A percentile compares a stretch with the other conserved stretches of the same genome.
phyloP scores from a whole-genome alignment of 2,329 filamentous ascomycete species.

The Drechslera avenae region DNA sequence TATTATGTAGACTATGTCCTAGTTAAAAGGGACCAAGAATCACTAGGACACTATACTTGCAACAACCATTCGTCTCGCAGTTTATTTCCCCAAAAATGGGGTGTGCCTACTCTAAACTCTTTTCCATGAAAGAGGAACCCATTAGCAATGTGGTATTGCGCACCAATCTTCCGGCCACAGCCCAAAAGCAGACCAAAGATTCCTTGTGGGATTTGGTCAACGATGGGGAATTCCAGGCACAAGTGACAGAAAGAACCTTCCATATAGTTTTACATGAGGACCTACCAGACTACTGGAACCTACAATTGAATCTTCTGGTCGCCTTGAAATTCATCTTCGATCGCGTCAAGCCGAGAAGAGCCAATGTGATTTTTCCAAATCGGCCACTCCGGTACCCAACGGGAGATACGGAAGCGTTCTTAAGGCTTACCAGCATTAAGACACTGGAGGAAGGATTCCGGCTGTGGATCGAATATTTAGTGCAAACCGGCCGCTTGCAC shows the following conservation, averaged over 20 bases:
- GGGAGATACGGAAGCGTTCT: neutral
- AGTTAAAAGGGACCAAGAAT: neutral
- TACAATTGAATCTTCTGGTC: conserved; percentile 7
- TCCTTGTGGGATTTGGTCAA: neutral
- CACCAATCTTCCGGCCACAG: neutral
- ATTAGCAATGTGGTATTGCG: neutral
- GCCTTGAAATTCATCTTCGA: conserved; percentile 8
- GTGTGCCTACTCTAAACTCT: neutral
- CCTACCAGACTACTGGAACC: neutral
- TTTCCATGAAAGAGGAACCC: neutral
- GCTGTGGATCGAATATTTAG: conserved; percentile 4
- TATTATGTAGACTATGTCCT: neutral
- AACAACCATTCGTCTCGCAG: neutral
- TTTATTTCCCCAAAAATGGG: neutral
- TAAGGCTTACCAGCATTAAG: conserved; percentile 2
- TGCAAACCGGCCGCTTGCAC: neutral
- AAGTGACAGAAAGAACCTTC: conserved; percentile 3
- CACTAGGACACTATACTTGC: neutral
- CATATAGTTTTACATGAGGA: conserved; percentile 3
- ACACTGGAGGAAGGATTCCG: conserved; percentile 2
- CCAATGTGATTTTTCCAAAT: conserved; percentile 9
- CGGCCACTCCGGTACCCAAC: neutral
- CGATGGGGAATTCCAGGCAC: conserved; percentile 1
- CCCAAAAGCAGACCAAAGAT: neutral
- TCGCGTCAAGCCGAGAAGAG: neutral